Evolutionary conservation across 148 eudicot genomes (phyloP), one percentile per base, ranked within the genome.

Genomic region (Polygonum aviculare): DNA sequence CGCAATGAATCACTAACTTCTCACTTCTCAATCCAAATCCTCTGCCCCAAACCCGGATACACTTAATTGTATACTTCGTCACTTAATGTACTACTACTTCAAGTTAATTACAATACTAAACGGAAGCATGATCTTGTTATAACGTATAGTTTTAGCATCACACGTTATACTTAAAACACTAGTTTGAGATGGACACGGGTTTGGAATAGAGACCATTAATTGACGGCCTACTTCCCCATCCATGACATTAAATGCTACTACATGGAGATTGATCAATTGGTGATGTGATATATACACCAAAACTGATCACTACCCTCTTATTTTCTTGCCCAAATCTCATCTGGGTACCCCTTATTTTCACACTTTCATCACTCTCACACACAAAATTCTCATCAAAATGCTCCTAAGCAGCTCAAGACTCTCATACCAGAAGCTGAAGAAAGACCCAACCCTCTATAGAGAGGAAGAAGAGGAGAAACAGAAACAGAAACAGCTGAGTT

Each of bases 401-500:
- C 74, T 78, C 39, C 31, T 26, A 26, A 78, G 80, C 21, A 67
- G 26, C 5, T 62, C 85, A 40, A 88, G 69, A 60, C 59, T 74
- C 69, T 84, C 98, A n/a, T 93, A 93, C 89, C 83, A 84, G 12
- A 88, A 80, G 72, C 90, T 93, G 36, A 80, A 69, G 21, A 79
- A 87, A 12, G 88, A 91, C 22, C 83, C 79, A 7, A 83, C 76
- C 72, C 76, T 76, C n/a, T 81, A 83, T 40, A 89, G 82, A 4
- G 82, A 84, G 0, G 85, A 81, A 12, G 78, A 80, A 14, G 67
- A 67, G 0, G 49, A 77, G 5, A 60, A 51, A 8, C 39, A 65
- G 6, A 44, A 19, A 3, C 36, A 40, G 15, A 19, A 22, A 22
- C 26, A 10, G 1, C 15, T 55, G 45, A 45, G 6, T 41, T 51